Evolutionary conservation across 129 eudicot genomes (phyloP).

Genomic region (Solidago caesia): DNA sequence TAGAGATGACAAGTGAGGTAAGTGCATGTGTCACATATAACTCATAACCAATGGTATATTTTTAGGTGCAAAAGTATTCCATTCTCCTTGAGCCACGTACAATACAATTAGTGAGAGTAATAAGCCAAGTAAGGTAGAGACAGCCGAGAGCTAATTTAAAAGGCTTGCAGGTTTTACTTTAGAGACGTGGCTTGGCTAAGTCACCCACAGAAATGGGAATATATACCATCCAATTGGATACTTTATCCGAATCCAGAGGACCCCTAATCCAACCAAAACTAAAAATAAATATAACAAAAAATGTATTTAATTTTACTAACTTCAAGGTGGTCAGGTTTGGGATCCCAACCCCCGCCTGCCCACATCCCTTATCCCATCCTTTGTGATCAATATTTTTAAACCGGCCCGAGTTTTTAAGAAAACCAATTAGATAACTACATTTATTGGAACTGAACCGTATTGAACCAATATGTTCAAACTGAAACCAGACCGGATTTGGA

Average conservation of each 20-base stretch:
- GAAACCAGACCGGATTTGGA: no score
- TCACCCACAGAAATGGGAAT: slow-evolving; percentile 43
- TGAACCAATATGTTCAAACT: no score
- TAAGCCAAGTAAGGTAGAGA: slow-evolving; percentile 7
- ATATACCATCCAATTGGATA: slow-evolving; percentile 41
- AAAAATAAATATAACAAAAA: slow-evolving; percentile 1
- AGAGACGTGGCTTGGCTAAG: slow-evolving; percentile 29
- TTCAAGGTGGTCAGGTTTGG: slow-evolving; percentile 67
- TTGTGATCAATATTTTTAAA: not conserved
- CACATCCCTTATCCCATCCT: slow-evolving; percentile 3
- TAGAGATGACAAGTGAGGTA: slow-evolving; percentile 23
- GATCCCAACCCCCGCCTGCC: slow-evolving; percentile 47
- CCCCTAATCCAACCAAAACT: slow-evolving; percentile 15
- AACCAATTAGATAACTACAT: no score
- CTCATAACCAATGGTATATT: slow-evolving; percentile 10
- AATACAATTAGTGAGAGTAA: not conserved
- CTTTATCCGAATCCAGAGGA: slow-evolving; percentile 44
- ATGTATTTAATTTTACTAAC: slow-evolving; percentile 38
- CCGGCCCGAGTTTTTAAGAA: no score
- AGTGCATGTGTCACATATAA: slow-evolving; percentile 33
- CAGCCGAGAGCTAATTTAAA: slow-evolving; percentile 20
- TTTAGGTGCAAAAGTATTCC: slow-evolving; percentile 9
- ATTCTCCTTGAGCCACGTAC: slow-evolving; percentile 52
- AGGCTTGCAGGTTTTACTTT: not conserved
- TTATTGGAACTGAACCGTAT: no score